Conservation (phyloP, 148 eudicot genomes). For the Nyssa sinensis region DNA sequence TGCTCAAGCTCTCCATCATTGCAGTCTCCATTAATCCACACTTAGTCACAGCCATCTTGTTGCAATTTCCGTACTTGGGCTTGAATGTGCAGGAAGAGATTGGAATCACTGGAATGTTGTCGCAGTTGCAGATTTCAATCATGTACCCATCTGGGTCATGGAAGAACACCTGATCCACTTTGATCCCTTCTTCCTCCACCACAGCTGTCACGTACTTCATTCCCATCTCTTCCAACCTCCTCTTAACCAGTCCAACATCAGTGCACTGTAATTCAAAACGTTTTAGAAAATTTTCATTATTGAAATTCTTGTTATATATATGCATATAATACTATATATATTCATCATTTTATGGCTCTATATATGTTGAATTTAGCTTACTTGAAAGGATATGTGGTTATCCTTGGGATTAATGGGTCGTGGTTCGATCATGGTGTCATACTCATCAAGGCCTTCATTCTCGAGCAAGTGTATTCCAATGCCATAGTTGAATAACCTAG, state of each 20-base stretch:
- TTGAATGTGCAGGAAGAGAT: conserved; percentile 21
- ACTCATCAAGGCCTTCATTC: conserved; percentile 20
- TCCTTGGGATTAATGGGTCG: conserved; percentile 39
- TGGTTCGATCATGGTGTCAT: conserved; percentile 3
- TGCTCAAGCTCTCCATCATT: conserved; percentile 34
- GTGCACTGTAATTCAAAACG: conserved; percentile 23
- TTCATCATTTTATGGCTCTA: too few relatives aligned
- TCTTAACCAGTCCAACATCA: conserved; percentile 27
- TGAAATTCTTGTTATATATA: too few relatives aligned
- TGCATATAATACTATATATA: too few relatives aligned
- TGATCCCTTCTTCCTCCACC: conserved; percentile 33
- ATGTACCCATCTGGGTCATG: conserved; percentile 47
- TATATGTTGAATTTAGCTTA: background rate
- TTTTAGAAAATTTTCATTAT: background rate
- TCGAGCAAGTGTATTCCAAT: conserved; percentile 11
- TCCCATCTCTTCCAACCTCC: conserved; percentile 29
- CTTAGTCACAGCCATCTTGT: conserved; percentile 12
- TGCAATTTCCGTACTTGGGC: conserved; percentile 6
- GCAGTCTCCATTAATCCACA: conserved; percentile 23
- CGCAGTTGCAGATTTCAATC: conserved; percentile 44
- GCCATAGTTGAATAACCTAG: background rate
- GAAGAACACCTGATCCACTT: conserved; percentile 45
- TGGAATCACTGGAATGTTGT: conserved; percentile 33
- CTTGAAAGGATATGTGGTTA: conserved; percentile 29
- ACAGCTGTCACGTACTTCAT: conserved; percentile 19